Evolutionary conservation across 2,329 filamentous ascomycete species (phyloP).

Genomic region (Neodidymelliopsis sp.): DNA sequence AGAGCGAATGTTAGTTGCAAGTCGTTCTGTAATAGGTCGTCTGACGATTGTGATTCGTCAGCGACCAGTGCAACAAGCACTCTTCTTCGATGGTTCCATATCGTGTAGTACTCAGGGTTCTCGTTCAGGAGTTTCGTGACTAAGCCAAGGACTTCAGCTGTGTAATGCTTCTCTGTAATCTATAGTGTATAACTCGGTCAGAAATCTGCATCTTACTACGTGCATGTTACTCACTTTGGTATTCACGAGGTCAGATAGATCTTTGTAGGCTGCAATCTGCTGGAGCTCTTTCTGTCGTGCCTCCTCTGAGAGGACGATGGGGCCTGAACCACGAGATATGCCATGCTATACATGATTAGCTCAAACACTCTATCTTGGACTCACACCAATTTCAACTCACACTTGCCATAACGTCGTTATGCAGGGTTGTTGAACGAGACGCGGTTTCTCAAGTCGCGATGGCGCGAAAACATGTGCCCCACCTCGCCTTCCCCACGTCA

Average conservation of each 20-base stretch:
- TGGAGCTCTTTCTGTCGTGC: slow-evolving; percentile 74
- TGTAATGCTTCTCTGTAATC: slow-evolving; percentile 58
- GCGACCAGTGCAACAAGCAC: slow-evolving; percentile 69
- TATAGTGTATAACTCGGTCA: slow-evolving; percentile 24
- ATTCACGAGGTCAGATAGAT: slow-evolving; percentile 72
- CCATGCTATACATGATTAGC: slow-evolving; percentile 72
- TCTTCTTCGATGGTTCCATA: slow-evolving; percentile 87
- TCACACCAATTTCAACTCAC: slow-evolving; percentile 36
- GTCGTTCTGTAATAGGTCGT: slow-evolving; percentile 72
- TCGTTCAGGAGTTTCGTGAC: slow-evolving; percentile 76
- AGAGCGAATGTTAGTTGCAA: slow-evolving; percentile 84
- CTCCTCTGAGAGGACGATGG: slow-evolving; percentile 70
- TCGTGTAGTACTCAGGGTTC: slow-evolving; percentile 89
- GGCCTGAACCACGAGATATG: slow-evolving; percentile 68
- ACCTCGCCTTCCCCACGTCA: slow-evolving; percentile 35
- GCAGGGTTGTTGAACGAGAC: slow-evolving; percentile 15
- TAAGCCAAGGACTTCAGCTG: slow-evolving; percentile 67
- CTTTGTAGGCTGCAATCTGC: slow-evolving; percentile 78
- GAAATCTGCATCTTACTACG: background rate
- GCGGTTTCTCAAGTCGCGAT: slow-evolving; percentile 25
- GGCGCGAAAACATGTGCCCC: slow-evolving; percentile 38
- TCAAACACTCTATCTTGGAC: background rate
- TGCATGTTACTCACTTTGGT: slow-evolving; percentile 60
- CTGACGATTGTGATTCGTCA: slow-evolving; percentile 39
- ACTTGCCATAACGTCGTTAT: slow-evolving; percentile 48